phyloP scores from a whole-genome alignment of 2,329 filamentous ascomycete genomes.

The Venturia pyrina region DNA sequence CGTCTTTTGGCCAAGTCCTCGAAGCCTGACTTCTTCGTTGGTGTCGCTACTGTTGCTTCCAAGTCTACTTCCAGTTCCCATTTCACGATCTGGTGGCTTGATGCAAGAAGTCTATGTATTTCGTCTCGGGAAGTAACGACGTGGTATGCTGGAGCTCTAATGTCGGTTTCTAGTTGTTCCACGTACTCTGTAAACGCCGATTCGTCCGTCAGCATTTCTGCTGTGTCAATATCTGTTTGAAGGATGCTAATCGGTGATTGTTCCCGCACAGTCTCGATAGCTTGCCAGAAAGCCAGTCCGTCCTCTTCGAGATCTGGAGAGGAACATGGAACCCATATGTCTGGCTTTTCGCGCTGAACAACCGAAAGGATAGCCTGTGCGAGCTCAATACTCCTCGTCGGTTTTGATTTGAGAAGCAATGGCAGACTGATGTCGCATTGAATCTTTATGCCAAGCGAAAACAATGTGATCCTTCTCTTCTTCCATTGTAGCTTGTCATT shows the following conservation, averaged over 20 bases:
- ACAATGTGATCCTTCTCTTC: background rate
- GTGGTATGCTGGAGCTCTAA: conserved; percentile 1
- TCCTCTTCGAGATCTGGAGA: background rate
- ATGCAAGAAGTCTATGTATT: background rate
- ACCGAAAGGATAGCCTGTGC: background rate
- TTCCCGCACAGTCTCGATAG: background rate
- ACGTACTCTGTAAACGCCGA: conserved; percentile 5
- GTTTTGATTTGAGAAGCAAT: background rate
- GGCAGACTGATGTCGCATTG: conserved; percentile 1
- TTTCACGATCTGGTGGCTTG: background rate
- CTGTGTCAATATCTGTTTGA: background rate
- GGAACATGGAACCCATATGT: conserved; percentile 4
- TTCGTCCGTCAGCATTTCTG: conserved; percentile 6
- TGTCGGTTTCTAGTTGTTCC: conserved; percentile 1
- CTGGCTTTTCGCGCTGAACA: background rate
- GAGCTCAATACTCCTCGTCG: background rate
- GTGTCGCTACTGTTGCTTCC: background rate
- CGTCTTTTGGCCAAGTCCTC: background rate
- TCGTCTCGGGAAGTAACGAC: conserved; percentile 1
- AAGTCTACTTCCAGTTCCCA: conserved; percentile 3
- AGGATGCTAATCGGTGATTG: background rate
- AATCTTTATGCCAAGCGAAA: background rate
- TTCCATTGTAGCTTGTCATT: background rate
- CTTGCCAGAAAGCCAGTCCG: background rate
- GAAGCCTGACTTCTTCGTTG: background rate